Conservation (phyloP, 2,329 filamentous ascomycete species). For the Ceratocystis ficicola region DNA sequence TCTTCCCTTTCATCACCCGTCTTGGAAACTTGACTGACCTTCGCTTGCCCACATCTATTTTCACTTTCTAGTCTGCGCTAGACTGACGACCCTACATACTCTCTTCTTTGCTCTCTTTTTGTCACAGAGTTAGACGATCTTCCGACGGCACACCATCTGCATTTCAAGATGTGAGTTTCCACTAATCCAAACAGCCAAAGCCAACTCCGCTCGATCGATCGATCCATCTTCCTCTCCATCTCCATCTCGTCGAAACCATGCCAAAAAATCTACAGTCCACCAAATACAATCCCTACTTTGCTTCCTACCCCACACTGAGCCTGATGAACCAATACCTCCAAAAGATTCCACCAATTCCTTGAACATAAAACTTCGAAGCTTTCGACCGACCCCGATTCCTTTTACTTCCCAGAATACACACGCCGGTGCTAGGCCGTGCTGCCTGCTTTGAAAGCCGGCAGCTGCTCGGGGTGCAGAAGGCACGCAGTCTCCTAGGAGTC, state of each 20-base stretch:
- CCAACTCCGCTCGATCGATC: neutral
- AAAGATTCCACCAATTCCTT: neutral
- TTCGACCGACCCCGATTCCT: neutral
- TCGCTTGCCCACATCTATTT: neutral
- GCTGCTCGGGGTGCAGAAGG: no score
- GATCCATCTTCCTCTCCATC: slow-evolving; percentile 1
- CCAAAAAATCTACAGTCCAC: neutral
- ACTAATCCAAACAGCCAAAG: neutral
- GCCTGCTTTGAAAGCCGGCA: no score
- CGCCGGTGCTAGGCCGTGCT: neutral
- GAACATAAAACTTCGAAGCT: neutral
- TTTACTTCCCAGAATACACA: neutral
- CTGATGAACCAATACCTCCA: neutral
- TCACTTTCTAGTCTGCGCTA: neutral
- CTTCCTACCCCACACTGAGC: neutral
- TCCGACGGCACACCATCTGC: neutral
- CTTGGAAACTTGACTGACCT: neutral
- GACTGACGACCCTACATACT: neutral
- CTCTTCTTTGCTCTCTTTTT: slow-evolving; percentile 4
- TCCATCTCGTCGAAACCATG: neutral
- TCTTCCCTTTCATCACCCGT: neutral
- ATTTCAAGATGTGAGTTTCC: slow-evolving; percentile 8
- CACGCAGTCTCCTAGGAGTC: no score
- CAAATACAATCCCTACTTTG: neutral
- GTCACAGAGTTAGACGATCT: neutral